Evolutionary conservation across 1,284 basidiomycete species (phyloP).

Genomic region (Cutaneotrichosporon curvatum): DNA sequence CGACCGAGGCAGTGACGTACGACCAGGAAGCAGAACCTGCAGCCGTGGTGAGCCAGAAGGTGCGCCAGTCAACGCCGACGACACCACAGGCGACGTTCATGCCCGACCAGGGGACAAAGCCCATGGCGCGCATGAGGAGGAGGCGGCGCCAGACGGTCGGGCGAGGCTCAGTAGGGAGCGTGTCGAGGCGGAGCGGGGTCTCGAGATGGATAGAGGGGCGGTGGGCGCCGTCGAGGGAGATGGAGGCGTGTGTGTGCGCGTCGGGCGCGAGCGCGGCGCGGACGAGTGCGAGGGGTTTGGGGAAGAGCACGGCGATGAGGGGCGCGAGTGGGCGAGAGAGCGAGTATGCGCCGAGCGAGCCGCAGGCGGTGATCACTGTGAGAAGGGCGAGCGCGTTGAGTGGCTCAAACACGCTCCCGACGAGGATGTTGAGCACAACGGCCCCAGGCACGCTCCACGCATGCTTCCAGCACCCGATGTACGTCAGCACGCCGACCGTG

Average conservation of each 20-base stretch:
- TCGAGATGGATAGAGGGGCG: background rate
- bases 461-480: conserved; percentile 87
- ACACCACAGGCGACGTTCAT: conserved; percentile 91
- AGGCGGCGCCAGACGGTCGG: conserved; percentile 69
- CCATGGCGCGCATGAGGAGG: conserved; percentile 74
- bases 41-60: conserved; percentile 71
- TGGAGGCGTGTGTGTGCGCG: background rate
- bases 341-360: conserved; percentile 70
- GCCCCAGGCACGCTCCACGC: conserved; percentile 89
- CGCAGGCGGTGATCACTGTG: conserved; percentile 71
- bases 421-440: conserved; percentile 85
- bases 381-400: conserved; percentile 68
- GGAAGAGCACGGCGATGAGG: conserved; percentile 68
- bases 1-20: conserved; percentile 45
- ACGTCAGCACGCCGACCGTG: conserved; percentile 64
- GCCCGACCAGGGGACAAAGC: conserved; percentile 86
- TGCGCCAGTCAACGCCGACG: conserved; percentile 72
- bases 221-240: background rate
- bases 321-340: conserved; percentile 77
- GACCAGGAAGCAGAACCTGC: conserved; percentile 76
- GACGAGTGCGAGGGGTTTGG: conserved; percentile 68
- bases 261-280: conserved; percentile 41
- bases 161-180: no score
- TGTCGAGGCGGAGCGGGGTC: no score
- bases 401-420: conserved; percentile 75